Percentiles rank a stretch among this genome's conserved stretches.
These are phyloP conservation scores for Pseudotulostoma volvatum DNA, from an alignment of 495 filamentous ascomycete species.

Conservation along the genomic window DNA sequence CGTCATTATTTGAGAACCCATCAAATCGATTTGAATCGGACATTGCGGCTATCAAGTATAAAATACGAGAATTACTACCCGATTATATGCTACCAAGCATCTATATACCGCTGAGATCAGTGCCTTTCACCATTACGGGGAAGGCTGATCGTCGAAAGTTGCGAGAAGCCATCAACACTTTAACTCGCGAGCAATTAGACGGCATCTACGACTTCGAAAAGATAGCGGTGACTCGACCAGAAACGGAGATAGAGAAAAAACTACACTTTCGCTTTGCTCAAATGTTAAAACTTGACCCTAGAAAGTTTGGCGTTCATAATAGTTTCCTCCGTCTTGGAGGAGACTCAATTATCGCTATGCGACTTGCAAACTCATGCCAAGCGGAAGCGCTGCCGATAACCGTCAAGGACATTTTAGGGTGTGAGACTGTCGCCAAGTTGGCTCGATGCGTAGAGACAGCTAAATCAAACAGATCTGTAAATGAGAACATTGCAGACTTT, in stretches of 20 bases:
- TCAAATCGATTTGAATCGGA: background rate
- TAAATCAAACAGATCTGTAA: no score
- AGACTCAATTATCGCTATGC: slow-evolving; percentile 43
- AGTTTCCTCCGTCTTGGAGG: slow-evolving; percentile 38
- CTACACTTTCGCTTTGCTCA: slow-evolving; percentile 11
- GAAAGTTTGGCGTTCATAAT: slow-evolving; percentile 8
- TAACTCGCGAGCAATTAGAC: background rate
- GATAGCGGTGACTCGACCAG: background rate
- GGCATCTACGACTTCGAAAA: background rate
- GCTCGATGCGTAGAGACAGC: no score
- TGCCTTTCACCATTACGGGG: slow-evolving; percentile 20
- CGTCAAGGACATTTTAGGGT: background rate
- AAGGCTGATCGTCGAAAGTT: slow-evolving; percentile 18
- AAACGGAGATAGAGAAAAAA: slow-evolving; percentile 3
- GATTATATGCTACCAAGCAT: slow-evolving; percentile 26
- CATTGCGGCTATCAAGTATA: background rate
- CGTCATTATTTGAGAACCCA: no score
- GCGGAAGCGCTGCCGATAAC: background rate
- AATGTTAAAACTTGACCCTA: slow-evolving; percentile 8
- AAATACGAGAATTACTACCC: slow-evolving; percentile 6
- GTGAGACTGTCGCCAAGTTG: no score
- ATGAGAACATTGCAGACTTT: no score
- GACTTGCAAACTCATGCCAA: slow-evolving; percentile 20
- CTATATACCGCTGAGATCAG: slow-evolving; percentile 17
- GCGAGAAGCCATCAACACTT: background rate